These are phyloP conservation scores for Aspergillus clavatus DNA, from an alignment of 2,329 filamentous ascomycete genomes.

Conservation along the genomic window DNA sequence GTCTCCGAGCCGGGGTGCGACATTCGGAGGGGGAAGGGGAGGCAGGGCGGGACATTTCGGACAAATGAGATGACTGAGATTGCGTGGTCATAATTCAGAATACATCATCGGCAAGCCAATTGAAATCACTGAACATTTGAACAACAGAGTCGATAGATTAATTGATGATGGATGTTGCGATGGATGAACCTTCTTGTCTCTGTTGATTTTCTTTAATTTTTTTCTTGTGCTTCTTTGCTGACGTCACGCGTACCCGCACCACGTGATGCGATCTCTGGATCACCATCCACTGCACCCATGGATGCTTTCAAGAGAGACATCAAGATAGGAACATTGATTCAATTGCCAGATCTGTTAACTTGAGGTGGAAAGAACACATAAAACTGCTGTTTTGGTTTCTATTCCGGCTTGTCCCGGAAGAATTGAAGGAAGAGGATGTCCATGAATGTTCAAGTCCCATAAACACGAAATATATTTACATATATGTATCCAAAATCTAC, in stretches of 20 bases:
- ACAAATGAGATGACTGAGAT: too few relatives aligned
- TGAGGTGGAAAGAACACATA: not conserved
- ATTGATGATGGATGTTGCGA: not conserved
- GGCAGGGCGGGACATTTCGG: not conserved
- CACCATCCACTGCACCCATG: not conserved
- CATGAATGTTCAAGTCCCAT: too few relatives aligned
- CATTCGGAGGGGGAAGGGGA: constrained; percentile 10
- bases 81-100: not conserved
- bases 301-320: not conserved
- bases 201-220: not conserved
- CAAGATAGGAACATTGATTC: not conserved
- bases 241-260: not conserved
- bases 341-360: not conserved
- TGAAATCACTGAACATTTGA: not conserved
- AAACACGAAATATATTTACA: too few relatives aligned
- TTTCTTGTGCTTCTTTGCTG: not conserved
- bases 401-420: too few relatives aligned
- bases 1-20: constrained; percentile 20
- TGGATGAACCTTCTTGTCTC: too few relatives aligned
- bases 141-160: not conserved
- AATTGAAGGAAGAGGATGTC: too few relatives aligned
- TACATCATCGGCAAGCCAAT: not conserved
- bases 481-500: too few relatives aligned
- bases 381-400: too few relatives aligned
- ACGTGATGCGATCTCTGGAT: not conserved